phyloP scores from a whole-genome alignment of 129 eudicot genomes.

The Glebionis coronaria region DNA sequence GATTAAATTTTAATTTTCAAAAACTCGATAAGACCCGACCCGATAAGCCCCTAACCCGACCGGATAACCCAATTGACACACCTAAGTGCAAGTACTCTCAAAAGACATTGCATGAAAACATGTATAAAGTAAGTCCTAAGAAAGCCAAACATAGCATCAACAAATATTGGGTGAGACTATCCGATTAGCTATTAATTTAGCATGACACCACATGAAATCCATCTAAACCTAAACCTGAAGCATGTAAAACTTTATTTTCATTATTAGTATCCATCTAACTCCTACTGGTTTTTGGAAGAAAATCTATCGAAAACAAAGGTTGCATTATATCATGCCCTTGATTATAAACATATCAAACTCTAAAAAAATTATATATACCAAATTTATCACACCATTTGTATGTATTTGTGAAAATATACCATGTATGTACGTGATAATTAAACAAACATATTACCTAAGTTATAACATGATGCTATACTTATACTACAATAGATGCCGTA shows the following conservation, averaged over 20 bases:
- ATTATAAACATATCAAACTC: background rate
- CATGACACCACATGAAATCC: constrained; percentile 6
- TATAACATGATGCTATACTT: too few species aligned
- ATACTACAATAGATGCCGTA: too few species aligned
- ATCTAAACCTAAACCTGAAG: too few species aligned
- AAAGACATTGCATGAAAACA: constrained; percentile 25
- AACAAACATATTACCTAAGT: too few species aligned
- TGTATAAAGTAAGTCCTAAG: constrained; percentile 32
- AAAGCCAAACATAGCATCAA: constrained; percentile 27
- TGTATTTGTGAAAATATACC: constrained; percentile 5
- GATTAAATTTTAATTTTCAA: too few species aligned
- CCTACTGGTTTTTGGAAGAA: constrained; percentile 14
- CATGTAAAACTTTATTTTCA: constrained; percentile 11
- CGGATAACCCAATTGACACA: too few species aligned
- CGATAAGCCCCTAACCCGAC: too few species aligned
- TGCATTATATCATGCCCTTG: background rate
- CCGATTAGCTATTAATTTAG: constrained; percentile 20
- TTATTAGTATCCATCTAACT: constrained; percentile 12
- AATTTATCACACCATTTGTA: too few species aligned
- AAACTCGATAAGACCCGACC: too few species aligned
- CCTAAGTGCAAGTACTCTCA: constrained; percentile 24
- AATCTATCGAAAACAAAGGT: background rate
- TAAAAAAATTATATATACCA: too few species aligned
- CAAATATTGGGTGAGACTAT: constrained; percentile 24
- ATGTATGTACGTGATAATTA: background rate